Evolutionary conservation across 2,329 filamentous ascomycete genomes (phyloP).

Genomic region (Aspergillus ochraceus): DNA sequence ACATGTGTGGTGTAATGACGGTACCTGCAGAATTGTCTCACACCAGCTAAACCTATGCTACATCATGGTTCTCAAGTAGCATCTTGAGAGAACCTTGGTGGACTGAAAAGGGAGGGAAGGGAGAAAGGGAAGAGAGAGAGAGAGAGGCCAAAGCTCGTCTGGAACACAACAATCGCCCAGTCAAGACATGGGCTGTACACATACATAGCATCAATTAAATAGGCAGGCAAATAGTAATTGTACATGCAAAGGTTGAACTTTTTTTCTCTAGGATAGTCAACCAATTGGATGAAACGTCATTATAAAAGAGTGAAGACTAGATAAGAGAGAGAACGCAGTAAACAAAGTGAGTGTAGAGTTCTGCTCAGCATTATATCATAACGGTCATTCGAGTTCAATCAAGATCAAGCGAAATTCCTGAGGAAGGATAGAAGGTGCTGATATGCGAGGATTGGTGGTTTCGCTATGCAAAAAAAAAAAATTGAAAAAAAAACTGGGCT

Average conservation of each 20-base stretch:
- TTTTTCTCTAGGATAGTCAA: slow-evolving; percentile 4
- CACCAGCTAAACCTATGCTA: background rate
- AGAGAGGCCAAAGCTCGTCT: background rate
- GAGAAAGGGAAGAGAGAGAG: background rate
- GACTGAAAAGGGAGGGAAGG: background rate
- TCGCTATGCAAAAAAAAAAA: background rate
- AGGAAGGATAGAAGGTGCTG: background rate
- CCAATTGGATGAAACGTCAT: background rate
- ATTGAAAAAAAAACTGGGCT: background rate
- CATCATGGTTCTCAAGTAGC: background rate
- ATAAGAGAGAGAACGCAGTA: background rate
- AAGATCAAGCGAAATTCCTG: slow-evolving; percentile 2
- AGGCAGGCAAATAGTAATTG: slow-evolving; percentile 8
- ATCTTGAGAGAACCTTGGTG: background rate
- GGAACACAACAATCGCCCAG: background rate
- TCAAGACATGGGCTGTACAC: slow-evolving; percentile 6
- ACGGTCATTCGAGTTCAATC: slow-evolving; percentile 10
- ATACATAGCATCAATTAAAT: slow-evolving; percentile 5
- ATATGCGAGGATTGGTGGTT: background rate
- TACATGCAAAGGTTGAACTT: slow-evolving; percentile 15
- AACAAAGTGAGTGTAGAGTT: slow-evolving; percentile 7
- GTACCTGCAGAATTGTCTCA: too few relatives aligned
- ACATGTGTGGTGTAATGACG: background rate
- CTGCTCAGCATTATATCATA: slow-evolving; percentile 9
- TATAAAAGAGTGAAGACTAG: background rate